Base-by-base conservation (phyloP, 148 eudicot genomes). In the Hydrangea macrophylla region DNA sequence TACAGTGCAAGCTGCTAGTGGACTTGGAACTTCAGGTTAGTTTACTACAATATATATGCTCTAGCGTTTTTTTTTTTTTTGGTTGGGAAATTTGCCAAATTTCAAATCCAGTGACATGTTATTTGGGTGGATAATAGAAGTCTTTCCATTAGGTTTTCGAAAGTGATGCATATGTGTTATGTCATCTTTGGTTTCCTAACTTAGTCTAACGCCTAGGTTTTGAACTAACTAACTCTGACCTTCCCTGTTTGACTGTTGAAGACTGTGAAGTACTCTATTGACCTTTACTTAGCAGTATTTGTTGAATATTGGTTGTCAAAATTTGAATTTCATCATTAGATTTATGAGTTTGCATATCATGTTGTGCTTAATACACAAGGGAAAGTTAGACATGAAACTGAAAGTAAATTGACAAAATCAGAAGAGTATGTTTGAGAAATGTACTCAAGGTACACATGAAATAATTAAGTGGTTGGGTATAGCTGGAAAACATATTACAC, bases 1-100 rank as follows among this genome's bases (percentile, higher is more conserved):
- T 75, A 72, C 44, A 48, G 36, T 30, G 59, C 67, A 58, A 58
- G 65, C 55, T 15, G 77, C 78, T 63, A 64, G 27, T 63, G 70
- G 25, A 27, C 67, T 69, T 36, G 75, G 58, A 23, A 32, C 65
- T 59, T 72, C 83, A 72, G 88, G 92, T 87, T 58, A 62, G 76
- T 76, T 8, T 13, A 61, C 53, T 4, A 59, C 32, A 20, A 12
- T 39, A 35, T 36, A 24, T 24, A 28, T 5, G 10, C 17, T 39
- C n/a, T n/a, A n/a, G n/a, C n/a, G n/a, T n/a, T n/a, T n/a, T 35
- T 1, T 39, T 27, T n/a, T 5, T 22, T 36, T 9, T 26, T 31
- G 17, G 69, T 13, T 68, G 36, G 27, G 39, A 53, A 33, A 24
- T 67, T 67, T 54, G 18, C 40, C 26, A 8, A 8, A 6, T 8